Conservation (phyloP, 164 flowering plant species). For the Vitis rupestris region DNA sequence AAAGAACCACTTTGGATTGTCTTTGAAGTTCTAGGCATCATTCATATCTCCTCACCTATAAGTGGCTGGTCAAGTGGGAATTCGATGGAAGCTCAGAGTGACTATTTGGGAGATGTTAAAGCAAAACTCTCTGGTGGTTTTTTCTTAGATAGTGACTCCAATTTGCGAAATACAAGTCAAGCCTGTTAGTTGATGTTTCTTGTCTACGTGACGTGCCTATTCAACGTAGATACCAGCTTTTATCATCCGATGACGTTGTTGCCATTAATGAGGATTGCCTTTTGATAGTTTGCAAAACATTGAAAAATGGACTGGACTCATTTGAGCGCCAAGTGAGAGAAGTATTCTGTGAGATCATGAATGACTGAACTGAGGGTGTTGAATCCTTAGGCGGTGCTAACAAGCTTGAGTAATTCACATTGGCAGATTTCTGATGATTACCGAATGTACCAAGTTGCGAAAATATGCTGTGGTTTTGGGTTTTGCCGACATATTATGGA, state of each 20-base stretch:
- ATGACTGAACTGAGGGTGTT: constrained; percentile 43
- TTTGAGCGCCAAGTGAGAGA: constrained; percentile 48
- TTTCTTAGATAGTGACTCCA: no score
- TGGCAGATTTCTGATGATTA: constrained; percentile 1
- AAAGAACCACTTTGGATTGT: constrained; percentile 84
- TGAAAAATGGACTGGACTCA: constrained; percentile 40
- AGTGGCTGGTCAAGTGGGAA: no score
- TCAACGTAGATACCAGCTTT: no score
- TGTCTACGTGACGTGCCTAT: no score
- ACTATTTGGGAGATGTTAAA: no score
- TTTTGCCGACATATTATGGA: not conserved
- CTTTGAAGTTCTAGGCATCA: constrained; percentile 76
- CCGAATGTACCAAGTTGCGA: constrained; percentile 9
- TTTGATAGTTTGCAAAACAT: constrained; percentile 20
- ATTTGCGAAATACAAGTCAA: no score
- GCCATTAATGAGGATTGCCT: no score
- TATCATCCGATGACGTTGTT: no score
- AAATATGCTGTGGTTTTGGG: not conserved
- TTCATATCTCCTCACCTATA: constrained; percentile 45
- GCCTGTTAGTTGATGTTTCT: no score
- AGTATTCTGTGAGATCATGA: constrained; percentile 40
- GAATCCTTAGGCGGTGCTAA: constrained; percentile 26
- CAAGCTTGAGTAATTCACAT: constrained; percentile 7
- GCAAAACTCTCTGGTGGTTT: no score
- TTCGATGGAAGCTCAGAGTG: no score